Conservation (phyloP, 192 early-diverging fungal genomes). For the Thoreauomyces humboldtii region DNA sequence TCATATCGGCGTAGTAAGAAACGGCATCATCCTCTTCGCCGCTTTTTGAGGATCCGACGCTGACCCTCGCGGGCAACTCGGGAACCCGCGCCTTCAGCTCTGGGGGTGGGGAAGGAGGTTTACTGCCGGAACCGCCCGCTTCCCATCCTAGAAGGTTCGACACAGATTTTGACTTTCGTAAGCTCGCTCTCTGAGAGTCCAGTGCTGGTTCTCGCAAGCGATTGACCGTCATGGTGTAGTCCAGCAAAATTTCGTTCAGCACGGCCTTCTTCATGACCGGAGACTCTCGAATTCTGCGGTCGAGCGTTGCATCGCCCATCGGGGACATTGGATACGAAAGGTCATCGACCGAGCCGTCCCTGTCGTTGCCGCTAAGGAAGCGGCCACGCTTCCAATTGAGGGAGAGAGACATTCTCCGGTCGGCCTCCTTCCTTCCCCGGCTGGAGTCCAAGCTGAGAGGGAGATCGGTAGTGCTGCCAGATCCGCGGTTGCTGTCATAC, state of each 20-base stretch:
- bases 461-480: too few relatives aligned
- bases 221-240: constrained; percentile 27
- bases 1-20: neutral
- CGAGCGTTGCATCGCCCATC: neutral
- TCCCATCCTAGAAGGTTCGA: too few relatives aligned
- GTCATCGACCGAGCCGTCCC: too few relatives aligned
- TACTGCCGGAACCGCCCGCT: neutral
- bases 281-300: neutral
- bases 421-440: too few relatives aligned
- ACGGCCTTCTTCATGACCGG: constrained; percentile 8
- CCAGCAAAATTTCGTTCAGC: constrained; percentile 20
- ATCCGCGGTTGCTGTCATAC: too few relatives aligned
- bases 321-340: too few relatives aligned
- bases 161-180: neutral
- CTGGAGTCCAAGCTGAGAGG: too few relatives aligned
- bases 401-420: too few relatives aligned
- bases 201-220: constrained; percentile 21
- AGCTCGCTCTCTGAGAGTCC: constrained; percentile 14
- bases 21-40: neutral
- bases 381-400: too few relatives aligned
- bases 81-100: neutral
- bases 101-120: neutral
- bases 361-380: too few relatives aligned
- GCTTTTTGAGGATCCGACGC: too few relatives aligned
- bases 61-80: neutral